Evolutionary conservation across 2,329 filamentous ascomycete species (phyloP).

Genomic region (Cadophora sp.): DNA sequence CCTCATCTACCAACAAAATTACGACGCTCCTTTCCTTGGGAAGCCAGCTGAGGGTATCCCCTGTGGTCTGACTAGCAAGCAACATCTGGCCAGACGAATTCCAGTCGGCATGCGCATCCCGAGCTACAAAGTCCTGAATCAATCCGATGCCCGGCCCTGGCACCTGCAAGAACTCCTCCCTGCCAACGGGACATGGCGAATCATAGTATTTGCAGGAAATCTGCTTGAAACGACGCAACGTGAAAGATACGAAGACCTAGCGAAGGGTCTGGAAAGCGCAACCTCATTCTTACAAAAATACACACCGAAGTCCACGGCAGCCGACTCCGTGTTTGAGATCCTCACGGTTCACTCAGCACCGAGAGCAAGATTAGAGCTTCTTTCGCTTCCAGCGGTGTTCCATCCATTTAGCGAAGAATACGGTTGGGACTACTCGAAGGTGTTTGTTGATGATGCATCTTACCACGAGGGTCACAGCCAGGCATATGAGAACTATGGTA

Average conservation of each 20-base stretch:
- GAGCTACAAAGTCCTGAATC: slow-evolving; percentile 64
- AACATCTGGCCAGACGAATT: slow-evolving; percentile 30
- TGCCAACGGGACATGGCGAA: slow-evolving; percentile 61
- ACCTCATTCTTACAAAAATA: too few relatives aligned
- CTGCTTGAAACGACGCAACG: slow-evolving; percentile 51
- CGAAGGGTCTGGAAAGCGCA: too few relatives aligned
- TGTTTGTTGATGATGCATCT: slow-evolving; percentile 59
- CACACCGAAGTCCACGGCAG: too few relatives aligned
- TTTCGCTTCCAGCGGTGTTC: slow-evolving; percentile 48
- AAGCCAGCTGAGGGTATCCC: too few relatives aligned
- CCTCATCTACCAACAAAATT: too few relatives aligned
- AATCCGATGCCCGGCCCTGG: slow-evolving; percentile 59
- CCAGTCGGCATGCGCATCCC: slow-evolving; percentile 62
- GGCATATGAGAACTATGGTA: slow-evolving; percentile 40
- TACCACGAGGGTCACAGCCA: slow-evolving; percentile 59
- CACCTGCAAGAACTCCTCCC: slow-evolving; percentile 62
- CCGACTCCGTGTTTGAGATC: slow-evolving; percentile 55
- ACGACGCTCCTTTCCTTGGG: too few relatives aligned
- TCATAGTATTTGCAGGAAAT: slow-evolving; percentile 68
- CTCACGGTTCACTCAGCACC: slow-evolving; percentile 59
- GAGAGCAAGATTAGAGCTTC: neutral
- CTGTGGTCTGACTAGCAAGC: too few relatives aligned
- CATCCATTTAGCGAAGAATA: slow-evolving; percentile 52
- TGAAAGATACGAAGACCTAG: too few relatives aligned
- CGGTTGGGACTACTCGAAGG: slow-evolving; percentile 63